phyloP scores from a whole-genome alignment of 805 yeast species.

The Metschnikowia lachancei region DNA sequence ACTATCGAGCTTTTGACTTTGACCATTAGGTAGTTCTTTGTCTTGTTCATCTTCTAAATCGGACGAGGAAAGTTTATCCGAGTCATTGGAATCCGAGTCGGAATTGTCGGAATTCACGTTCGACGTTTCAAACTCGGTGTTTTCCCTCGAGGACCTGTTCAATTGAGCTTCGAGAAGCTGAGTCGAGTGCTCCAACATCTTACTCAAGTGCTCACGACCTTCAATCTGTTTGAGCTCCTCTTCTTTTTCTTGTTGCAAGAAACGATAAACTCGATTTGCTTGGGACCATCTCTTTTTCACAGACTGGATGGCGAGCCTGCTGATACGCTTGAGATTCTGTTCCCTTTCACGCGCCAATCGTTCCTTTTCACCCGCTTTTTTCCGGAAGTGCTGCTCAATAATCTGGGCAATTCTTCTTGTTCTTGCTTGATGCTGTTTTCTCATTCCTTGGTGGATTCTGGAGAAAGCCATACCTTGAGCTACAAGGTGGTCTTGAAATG shows the following conservation, averaged over 20 bases:
- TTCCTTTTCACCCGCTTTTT: conserved; percentile 85
- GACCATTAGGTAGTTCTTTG: not conserved
- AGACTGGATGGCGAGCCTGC: conserved; percentile 77
- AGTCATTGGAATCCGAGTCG: conserved; percentile 17
- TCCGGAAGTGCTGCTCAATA: conserved; percentile 83
- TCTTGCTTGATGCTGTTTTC: conserved; percentile 61
- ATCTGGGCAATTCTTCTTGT: conserved; percentile 55
- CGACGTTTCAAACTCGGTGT: conserved; percentile 26
- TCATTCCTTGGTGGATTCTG: conserved; percentile 62
- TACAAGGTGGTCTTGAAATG: conserved; percentile 71
- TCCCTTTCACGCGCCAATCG: conserved; percentile 74
- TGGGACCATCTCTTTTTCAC: conserved; percentile 88
- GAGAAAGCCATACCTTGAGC: conserved; percentile 75
- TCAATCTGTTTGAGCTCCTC: conserved; percentile 76
- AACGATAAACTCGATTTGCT: conserved; percentile 78
- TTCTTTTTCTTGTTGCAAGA: conserved; percentile 69
- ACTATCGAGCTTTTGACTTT: conserved; percentile 38
- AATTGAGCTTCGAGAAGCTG: conserved; percentile 84
- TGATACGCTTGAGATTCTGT: conserved; percentile 61
- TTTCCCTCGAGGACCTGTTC: conserved; percentile 33
- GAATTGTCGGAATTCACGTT: conserved; percentile 23
- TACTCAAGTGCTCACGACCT: conserved; percentile 83
- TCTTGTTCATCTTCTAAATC: conserved; percentile 17
- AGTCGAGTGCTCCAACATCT: conserved; percentile 88
- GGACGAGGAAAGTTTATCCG: conserved; percentile 22